Conservation (phyloP, 352 stramenopile species). For the Pythium grandisporangium region DNA sequence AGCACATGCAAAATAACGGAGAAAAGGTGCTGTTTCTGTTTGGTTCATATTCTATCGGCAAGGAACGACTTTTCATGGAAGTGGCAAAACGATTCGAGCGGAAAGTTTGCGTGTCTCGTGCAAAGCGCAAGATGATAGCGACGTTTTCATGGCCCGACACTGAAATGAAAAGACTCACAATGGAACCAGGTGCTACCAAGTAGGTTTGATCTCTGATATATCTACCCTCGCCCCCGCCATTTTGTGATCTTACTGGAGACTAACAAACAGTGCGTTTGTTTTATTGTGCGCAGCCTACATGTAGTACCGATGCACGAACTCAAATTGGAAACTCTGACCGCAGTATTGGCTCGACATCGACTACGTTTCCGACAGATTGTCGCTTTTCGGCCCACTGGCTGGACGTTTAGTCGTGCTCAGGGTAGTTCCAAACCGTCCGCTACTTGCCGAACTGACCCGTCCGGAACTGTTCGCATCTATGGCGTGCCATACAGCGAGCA, state of each 20-base stretch:
- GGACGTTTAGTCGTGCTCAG: conserved; percentile 79
- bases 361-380: conserved; percentile 79
- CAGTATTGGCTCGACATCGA: conserved; percentile 55
- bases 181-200: conserved; percentile 57
- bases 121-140: conserved; percentile 80
- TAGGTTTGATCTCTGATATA: conserved; percentile 19
- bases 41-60: conserved; percentile 96
- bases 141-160: conserved; percentile 80
- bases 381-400: conserved; percentile 93
- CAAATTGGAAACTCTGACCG: conserved; percentile 85
- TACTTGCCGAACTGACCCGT: conserved; percentile 69
- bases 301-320: conserved; percentile 91
- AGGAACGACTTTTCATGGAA: conserved; percentile 95
- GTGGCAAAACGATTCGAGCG: conserved; percentile 68
- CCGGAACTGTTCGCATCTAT: conserved; percentile 86
- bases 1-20: conserved; percentile 20
- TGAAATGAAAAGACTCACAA: conserved; percentile 85
- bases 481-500: conserved; percentile 96
- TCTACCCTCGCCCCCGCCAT: conserved; percentile 2
- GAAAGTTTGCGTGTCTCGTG: conserved; percentile 74
- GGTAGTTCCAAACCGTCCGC: conserved; percentile 42
- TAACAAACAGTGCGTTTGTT: no score
- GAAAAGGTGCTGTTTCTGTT: conserved; percentile 91
- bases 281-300: conserved; percentile 52
- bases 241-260: not conserved